Percentiles rank a stretch among this genome's conserved stretches.
These are phyloP conservation scores for Lippia alba DNA, from an alignment of 305 asterid genomes.

Conservation along the genomic window DNA sequence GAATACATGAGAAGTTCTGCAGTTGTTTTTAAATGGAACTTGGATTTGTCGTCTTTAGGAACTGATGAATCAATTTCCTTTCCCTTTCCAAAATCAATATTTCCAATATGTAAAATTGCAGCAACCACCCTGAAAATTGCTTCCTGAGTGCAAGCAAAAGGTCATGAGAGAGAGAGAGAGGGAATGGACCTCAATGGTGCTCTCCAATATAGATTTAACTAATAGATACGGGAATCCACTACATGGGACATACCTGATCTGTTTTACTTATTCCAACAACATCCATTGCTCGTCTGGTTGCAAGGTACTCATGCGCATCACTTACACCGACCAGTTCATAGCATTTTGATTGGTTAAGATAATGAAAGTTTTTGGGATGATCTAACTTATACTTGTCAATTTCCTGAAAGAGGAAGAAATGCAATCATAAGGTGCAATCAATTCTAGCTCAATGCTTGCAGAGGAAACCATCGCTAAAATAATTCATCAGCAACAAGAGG, in stretches of 20 bases:
- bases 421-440: constrained; percentile 31
- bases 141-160: constrained; percentile 61
- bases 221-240: constrained; percentile 19
- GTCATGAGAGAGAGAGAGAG: constrained; percentile 24
- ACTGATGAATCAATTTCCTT: constrained; percentile 88
- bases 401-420: constrained; percentile 63
- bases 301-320: constrained; percentile 92
- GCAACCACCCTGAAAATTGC: constrained; percentile 98
- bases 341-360: constrained; percentile 97
- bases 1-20: constrained; percentile 90
- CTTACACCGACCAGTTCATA: constrained; percentile 79
- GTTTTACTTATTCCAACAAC: constrained; percentile 88
- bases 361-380: constrained; percentile 84
- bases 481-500: constrained; percentile 31
- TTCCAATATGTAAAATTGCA: constrained; percentile 92
- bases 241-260: constrained; percentile 69
- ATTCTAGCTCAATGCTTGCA: constrained; percentile 17
- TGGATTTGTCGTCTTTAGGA: constrained; percentile 80
- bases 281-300: constrained; percentile 98
- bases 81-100: constrained; percentile 90
- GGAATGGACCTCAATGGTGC: constrained; percentile 16
- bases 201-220: constrained; percentile 7
- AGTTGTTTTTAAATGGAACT: constrained; percentile 84
- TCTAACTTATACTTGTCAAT: constrained; percentile 82
- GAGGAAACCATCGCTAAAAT: constrained; percentile 25